Base-by-base conservation (phyloP, 2,329 filamentous ascomycete genomes). In the Penicillium sp. region DNA sequence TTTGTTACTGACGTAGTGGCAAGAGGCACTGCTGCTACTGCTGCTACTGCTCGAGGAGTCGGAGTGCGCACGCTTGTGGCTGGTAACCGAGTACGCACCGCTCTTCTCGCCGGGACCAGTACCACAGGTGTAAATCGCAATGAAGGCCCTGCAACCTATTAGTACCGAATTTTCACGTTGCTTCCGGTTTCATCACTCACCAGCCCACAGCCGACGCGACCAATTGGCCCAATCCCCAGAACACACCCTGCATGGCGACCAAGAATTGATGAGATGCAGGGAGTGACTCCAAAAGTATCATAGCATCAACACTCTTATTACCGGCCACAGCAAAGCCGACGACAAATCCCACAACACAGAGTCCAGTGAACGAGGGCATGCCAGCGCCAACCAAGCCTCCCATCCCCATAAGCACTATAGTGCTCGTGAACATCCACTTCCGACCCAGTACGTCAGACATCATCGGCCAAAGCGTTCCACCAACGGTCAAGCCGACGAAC, bases 341-440 rank as follows among this genome's bases (percentile, higher is more conserved):
- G 13, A 66, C 58, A 33, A 52, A 61, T 29, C 64, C 57, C 3
- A 65, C 58, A 1, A 66, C 61, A 33, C 54, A 65, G 8, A 66
- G 72, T 76, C 60, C 58, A 3, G 55, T 63, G 42, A 65, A 65
- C 1, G 60, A 57, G 14, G 63, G 62, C 61, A 64, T 63, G 3
- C 63, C 64, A 2, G 64, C 64, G 4, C 63, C 63, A 11, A 67
- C 64, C 4, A 67, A 45, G 0, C 60, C 64, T 11, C 58, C 62
- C 57, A 62, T 62, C 1, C 62, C 57, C 57, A 64, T 62, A 2
- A 66, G 27, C 7, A 66, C 52, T 1, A 66, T n/a, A 0, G 62
- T 65, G 33, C 59, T 61, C 3, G 58, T 65, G 47, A 66, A 66
- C 23, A 64, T 61, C 58, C 56, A 59, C 39, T 62, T 62, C 1